Evolutionary conservation across 495 filamentous ascomycete species (phyloP).

Genomic region (Xeromyces bisporus): DNA sequence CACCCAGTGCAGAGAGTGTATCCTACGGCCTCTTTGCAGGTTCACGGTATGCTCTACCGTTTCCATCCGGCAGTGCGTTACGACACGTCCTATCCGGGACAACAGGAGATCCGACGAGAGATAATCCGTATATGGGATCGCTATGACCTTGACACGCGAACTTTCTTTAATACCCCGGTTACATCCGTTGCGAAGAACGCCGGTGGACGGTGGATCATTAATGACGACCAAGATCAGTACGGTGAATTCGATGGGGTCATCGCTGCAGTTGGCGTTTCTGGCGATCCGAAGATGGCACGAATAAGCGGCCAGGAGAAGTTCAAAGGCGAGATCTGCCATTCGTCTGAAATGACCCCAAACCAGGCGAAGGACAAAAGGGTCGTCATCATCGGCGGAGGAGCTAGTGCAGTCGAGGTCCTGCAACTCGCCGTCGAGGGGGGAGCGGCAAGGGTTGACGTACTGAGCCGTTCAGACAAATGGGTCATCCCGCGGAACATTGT

Average conservation of each 20-base stretch:
- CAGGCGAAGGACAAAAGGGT: constrained; percentile 55
- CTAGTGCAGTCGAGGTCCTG: constrained; percentile 67
- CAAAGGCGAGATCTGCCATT: constrained; percentile 53
- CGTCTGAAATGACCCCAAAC: constrained; percentile 53
- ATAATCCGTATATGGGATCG: constrained; percentile 56
- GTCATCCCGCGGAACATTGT: constrained; percentile 68
- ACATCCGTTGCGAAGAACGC: constrained; percentile 49
- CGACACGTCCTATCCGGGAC: constrained; percentile 56
- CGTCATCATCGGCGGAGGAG: constrained; percentile 61
- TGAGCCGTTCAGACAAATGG: constrained; percentile 74
- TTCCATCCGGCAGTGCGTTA: constrained; percentile 70
- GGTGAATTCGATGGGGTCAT: constrained; percentile 66
- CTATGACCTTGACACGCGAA: constrained; percentile 54
- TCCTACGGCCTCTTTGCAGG: constrained; percentile 65
- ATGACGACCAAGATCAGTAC: constrained; percentile 48
- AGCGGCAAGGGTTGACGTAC: constrained; percentile 50
- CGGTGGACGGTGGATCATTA: constrained; percentile 66
- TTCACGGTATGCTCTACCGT: constrained; percentile 75
- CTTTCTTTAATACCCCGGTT: constrained; percentile 53
- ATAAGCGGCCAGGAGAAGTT: constrained; percentile 51
- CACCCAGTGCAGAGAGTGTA: constrained; percentile 45
- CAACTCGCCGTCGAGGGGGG: constrained; percentile 57
- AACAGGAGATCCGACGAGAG: constrained; percentile 53
- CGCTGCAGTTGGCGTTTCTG: constrained; percentile 61
- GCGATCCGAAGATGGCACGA: constrained; percentile 53